Evolutionary conservation across 768 basidiomycete genomes (phyloP).

Genomic region (Boletus pseudopeckii): DNA sequence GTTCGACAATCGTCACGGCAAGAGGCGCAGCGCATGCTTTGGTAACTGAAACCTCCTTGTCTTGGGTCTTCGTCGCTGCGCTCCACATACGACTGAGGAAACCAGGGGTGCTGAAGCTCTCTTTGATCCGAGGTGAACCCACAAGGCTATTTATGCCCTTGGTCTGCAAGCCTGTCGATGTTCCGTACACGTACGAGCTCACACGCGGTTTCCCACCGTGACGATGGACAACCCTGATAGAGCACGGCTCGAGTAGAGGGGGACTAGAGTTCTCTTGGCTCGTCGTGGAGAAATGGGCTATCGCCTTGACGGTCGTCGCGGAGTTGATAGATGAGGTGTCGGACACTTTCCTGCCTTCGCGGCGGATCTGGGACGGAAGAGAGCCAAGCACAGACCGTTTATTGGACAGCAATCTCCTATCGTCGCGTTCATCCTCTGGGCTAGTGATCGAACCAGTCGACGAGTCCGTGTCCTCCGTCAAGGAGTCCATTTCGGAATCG

Average conservation of each 20-base stretch:
- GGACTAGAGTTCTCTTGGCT: conserved; percentile 17
- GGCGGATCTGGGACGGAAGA: conserved; percentile 41
- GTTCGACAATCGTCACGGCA: conserved; percentile 27
- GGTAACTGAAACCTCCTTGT: conserved; percentile 22
- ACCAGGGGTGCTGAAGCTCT: conserved; percentile 42
- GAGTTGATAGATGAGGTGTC: conserved; percentile 34
- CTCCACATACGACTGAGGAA: conserved; percentile 79
- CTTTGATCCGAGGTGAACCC: conserved; percentile 26
- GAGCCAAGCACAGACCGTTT: conserved; percentile 48
- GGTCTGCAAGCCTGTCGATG: conserved; percentile 15
- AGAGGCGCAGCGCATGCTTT: conserved; percentile 13
- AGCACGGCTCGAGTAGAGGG: conserved; percentile 13
- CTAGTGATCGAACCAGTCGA: conserved; percentile 50
- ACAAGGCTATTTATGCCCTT: conserved; percentile 9
- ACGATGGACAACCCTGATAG: conserved; percentile 29
- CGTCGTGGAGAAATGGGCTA: conserved; percentile 20
- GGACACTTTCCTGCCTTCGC: conserved; percentile 39
- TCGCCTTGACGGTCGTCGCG: conserved; percentile 34
- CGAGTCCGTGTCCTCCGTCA: conserved; percentile 62
- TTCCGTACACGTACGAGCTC: conserved; percentile 28
- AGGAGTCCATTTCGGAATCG: conserved; percentile 58
- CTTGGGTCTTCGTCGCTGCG: conserved; percentile 46
- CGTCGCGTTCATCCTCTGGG: conserved; percentile 43
- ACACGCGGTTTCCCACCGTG: conserved; percentile 25
- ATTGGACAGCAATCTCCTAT: conserved; percentile 17